A percentile compares a stretch with the other conserved stretches of the same genome.
These are phyloP conservation scores for Trichophyton equinum DNA, from an alignment of 2,329 filamentous ascomycete species.

Conservation along the genomic window DNA sequence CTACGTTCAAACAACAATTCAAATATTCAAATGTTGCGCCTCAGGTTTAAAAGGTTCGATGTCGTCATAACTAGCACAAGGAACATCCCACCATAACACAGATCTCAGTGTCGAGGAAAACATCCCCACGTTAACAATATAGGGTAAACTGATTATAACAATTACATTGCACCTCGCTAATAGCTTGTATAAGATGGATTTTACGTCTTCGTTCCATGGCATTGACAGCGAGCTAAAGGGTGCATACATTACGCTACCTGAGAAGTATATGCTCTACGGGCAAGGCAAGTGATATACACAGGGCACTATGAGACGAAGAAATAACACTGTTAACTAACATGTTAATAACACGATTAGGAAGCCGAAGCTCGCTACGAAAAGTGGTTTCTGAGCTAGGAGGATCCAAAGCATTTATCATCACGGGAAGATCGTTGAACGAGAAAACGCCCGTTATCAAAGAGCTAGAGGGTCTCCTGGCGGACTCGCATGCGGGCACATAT, in stretches of 20 bases:
- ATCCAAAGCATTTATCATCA: conserved; percentile 13
- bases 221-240: conserved; percentile 9
- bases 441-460: conserved; percentile 13
- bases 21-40: no score
- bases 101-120: not conserved
- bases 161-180: not conserved
- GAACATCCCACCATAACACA: not conserved
- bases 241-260: conserved; percentile 8
- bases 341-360: conserved; percentile 3
- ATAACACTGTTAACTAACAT: not conserved
- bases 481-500: conserved; percentile 10
- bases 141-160: not conserved
- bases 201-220: not conserved
- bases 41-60: not conserved
- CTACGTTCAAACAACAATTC: no score
- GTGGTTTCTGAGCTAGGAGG: conserved; percentile 9
- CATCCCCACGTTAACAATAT: not conserved
- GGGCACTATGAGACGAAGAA: not conserved
- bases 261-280: conserved; percentile 13
- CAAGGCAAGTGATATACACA: conserved; percentile 5
- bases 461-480: conserved; percentile 7
- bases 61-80: not conserved
- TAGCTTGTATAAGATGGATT: not conserved
- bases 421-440: conserved; percentile 10
- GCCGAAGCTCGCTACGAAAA: conserved; percentile 7